Base-by-base conservation (phyloP, 2,329 filamentous ascomycete genomes). In the Aspergillus sp. region DNA sequence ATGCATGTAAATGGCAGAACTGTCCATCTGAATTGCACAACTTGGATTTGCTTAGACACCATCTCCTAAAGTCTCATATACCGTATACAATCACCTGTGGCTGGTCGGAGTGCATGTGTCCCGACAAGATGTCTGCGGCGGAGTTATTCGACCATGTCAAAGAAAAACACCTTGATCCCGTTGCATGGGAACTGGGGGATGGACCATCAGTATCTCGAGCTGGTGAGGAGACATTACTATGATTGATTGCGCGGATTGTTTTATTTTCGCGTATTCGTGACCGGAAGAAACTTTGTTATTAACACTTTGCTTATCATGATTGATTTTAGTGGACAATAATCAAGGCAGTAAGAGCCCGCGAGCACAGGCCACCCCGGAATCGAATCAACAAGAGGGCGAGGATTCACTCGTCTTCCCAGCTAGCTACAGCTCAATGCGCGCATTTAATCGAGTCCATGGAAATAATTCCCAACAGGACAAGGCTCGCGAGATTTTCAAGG, bases 21-120 rank as follows among this genome's bases (percentile, higher is more conserved):
- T 85, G 82, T 58, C 61, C 63, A 3, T 74, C 77, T 0, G 72
- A 81, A 52, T 65, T 85, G 4, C 81, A 85, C 61, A 84, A 83
- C 53, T 61, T 83, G 9, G 73, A 76, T 6, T 78, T 76, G 0
- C 64, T 85, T 4, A 74, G 74, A 50, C 78, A 77, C 48, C 82
- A 85, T 58, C 62, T 82, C 4, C 58, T 70, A 44, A 82, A 80
- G 54, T 61, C 77, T 3, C 81, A 85, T 48, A 54, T 66, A 2
- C 60, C 65, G 2, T 49, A 59, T 43, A 51, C 57, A 10, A 57
- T 63, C 35, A 50, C 46, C 3, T 65, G 59, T 41, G 48, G 54
- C 32, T 61, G 62, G 57, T 49, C 56, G n/a, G 57, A 46, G 10
- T 63, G 59, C 40, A 41, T 47, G 1, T 47, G 54, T 42, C 44